Evolutionary conservation across 768 basidiomycete genomes (phyloP).

Genomic region (Serendipita indica): DNA sequence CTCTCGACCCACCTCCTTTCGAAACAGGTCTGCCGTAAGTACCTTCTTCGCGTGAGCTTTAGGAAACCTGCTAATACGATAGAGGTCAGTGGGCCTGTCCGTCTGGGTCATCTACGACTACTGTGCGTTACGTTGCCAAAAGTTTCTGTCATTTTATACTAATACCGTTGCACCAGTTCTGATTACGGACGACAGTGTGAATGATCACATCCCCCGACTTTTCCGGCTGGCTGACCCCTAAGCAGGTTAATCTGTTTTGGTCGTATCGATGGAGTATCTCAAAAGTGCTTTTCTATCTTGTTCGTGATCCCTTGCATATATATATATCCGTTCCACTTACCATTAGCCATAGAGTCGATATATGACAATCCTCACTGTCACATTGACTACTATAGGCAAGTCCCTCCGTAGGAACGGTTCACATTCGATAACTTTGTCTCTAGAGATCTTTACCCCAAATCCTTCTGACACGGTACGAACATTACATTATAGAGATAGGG

Average conservation of each 20-base stretch:
- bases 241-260: slow-evolving; percentile 7
- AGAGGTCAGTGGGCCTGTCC: slow-evolving; percentile 6
- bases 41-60: too few relatives aligned
- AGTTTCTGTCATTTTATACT: neutral
- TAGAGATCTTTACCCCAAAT: neutral
- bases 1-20: too few relatives aligned
- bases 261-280: slow-evolving; percentile 8
- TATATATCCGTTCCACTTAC: neutral
- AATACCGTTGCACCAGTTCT: neutral
- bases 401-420: neutral
- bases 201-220: neutral
- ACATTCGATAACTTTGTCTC: too few relatives aligned
- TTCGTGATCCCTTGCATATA: too few relatives aligned
- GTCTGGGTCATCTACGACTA: slow-evolving; percentile 6
- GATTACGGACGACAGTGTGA: slow-evolving; percentile 5
- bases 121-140: neutral
- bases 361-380: neutral
- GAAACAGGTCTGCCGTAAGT: too few relatives aligned
- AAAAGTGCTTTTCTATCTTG: neutral
- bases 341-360: neutral
- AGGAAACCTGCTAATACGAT: too few relatives aligned
- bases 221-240: neutral
- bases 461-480: neutral
- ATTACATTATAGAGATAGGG: neutral
- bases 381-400: neutral